Evolutionary conservation across 2,329 filamentous ascomycete species (phyloP).

Genomic region (Chrysoporthe deuterocubensis): DNA sequence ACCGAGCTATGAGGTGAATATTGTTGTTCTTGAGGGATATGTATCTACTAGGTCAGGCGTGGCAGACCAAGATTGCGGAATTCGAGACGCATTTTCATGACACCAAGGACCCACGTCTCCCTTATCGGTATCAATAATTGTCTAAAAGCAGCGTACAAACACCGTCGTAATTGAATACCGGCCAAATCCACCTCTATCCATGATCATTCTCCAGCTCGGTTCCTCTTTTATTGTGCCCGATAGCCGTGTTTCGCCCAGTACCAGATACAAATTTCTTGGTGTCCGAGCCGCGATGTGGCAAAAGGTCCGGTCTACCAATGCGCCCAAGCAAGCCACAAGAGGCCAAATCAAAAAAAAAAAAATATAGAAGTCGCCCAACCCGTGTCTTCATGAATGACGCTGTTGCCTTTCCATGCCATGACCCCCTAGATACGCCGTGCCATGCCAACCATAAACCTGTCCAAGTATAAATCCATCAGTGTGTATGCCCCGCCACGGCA

Average conservation of each 20-base stretch:
- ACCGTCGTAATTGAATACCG: background rate
- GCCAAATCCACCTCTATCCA: background rate
- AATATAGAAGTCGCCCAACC: background rate
- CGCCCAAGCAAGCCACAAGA: background rate
- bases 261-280: background rate
- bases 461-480: background rate
- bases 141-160: background rate
- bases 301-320: background rate
- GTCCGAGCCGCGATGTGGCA: background rate
- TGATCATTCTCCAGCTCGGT: background rate
- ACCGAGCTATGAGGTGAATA: background rate
- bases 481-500: slow-evolving; percentile 47
- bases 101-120: too few species aligned
- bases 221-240: background rate
- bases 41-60: background rate
- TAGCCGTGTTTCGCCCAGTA: background rate
- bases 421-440: background rate
- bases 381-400: background rate
- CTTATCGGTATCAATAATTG: background rate
- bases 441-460: background rate
- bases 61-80: background rate
- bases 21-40: background rate
- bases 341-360: background rate
- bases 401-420: background rate
- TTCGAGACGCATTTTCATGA: background rate